Conservation (phyloP, 306 rosid genomes). For the Castanospermum australe region DNA sequence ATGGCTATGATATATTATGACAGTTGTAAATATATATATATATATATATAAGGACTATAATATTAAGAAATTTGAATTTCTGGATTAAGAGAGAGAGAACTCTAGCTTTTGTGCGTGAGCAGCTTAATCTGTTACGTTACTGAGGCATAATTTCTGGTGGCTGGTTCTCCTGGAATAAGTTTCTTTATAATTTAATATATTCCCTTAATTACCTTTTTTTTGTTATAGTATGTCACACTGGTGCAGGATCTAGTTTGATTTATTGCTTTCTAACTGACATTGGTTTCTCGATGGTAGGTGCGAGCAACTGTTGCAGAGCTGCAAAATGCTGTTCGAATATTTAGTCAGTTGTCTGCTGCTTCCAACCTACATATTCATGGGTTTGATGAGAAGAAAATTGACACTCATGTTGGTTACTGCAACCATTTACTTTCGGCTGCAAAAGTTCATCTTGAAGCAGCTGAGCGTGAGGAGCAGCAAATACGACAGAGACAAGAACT, state of each 20-base stretch:
- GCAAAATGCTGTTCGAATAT: conserved; percentile 96
- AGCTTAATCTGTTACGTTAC: not conserved
- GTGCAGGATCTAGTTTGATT: not conserved
- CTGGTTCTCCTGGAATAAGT: not conserved
- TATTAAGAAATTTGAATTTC: not conserved
- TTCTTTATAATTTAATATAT: not conserved
- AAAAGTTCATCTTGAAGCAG: conserved; percentile 84
- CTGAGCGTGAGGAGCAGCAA: conserved; percentile 95
- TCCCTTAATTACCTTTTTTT: not conserved
- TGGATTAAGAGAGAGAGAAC: not conserved
- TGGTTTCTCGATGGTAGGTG: conserved; percentile 55
- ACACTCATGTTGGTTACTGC: conserved; percentile 97
- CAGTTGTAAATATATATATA: not conserved
- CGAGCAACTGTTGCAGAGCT: conserved; percentile 86
- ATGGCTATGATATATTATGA: not conserved
- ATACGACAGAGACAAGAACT: conserved; percentile 87
- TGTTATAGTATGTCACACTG: not conserved
- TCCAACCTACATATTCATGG: conserved; percentile 98
- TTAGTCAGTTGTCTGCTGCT: conserved; percentile 98
- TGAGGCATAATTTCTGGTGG: not conserved
- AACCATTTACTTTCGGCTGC: conserved; percentile 88
- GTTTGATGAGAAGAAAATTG: conserved; percentile 98
- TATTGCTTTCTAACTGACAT: conserved; percentile 12
- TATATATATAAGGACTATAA: not conserved
- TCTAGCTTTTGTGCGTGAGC: not conserved